phyloP scores from a whole-genome alignment of 495 filamentous ascomycete genomes.

The Aspergillus egyptiacus region DNA sequence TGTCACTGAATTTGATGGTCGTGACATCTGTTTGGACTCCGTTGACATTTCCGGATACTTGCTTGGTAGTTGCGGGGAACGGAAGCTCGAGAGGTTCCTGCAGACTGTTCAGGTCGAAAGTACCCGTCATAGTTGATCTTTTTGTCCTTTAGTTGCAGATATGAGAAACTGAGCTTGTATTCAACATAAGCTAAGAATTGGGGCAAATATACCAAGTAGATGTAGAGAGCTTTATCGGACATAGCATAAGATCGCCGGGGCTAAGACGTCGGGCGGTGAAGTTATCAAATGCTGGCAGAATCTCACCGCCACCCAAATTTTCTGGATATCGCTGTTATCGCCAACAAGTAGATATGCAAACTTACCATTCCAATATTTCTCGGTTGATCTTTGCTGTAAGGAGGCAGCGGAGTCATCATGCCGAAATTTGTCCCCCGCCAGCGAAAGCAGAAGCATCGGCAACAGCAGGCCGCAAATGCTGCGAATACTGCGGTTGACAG shows the following conservation, averaged over 20 bases:
- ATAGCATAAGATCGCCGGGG: too few relatives aligned
- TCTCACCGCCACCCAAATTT: constrained; percentile 19
- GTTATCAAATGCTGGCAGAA: constrained; percentile 13
- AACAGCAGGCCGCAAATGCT: constrained; percentile 31
- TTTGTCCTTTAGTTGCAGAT: too few relatives aligned
- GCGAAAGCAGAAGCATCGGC: constrained; percentile 63
- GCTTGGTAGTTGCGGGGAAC: constrained; percentile 74
- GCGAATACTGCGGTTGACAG: constrained; percentile 43
- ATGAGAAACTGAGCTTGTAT: too few relatives aligned
- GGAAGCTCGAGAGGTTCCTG: constrained; percentile 41
- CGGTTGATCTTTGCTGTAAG: constrained; percentile 1
- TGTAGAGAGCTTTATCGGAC: too few relatives aligned
- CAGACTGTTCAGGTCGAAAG: constrained; percentile 23
- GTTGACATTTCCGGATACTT: constrained; percentile 56
- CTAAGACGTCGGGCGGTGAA: too few relatives aligned
- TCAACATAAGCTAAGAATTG: too few relatives aligned
- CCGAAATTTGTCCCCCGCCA: constrained; percentile 71
- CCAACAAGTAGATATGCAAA: not conserved
- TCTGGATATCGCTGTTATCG: constrained; percentile 5
- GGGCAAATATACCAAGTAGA: too few relatives aligned
- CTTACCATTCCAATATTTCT: not conserved
- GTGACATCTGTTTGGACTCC: constrained; percentile 67
- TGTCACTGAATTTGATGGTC: constrained; percentile 74
- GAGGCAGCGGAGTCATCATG: constrained; percentile 40
- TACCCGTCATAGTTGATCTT: constrained; percentile 26